A percentile compares a stretch with the other conserved stretches of the same genome.
phyloP scores from a whole-genome alignment of 305 asterid species.

The Solanum hybrid region DNA sequence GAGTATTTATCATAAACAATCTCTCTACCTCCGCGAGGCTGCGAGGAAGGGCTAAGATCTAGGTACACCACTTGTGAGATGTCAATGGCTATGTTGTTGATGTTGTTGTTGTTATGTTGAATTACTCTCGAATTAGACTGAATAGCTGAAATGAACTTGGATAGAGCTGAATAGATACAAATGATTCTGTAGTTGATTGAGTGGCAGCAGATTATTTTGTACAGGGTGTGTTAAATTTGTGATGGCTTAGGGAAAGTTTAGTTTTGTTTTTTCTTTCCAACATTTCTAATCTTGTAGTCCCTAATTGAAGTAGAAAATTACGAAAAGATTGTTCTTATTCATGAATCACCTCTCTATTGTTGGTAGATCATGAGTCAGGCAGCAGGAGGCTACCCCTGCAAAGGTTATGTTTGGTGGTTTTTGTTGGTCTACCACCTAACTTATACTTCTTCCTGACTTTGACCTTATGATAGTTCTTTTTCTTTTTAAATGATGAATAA shows the following conservation, averaged over 20 bases:
- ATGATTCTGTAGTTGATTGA: constrained; percentile 1
- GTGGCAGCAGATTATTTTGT: not conserved
- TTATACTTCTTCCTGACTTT: not conserved
- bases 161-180: not conserved
- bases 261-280: not conserved
- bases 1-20: not conserved
- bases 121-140: not conserved
- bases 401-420: not conserved
- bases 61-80: not conserved
- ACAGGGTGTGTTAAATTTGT: not conserved
- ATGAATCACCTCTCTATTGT: not conserved
- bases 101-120: not conserved
- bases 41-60: not conserved
- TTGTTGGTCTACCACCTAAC: not conserved
- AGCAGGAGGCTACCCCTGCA: not conserved
- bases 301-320: not conserved
- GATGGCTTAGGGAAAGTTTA: not conserved
- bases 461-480: not conserved
- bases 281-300: not conserved
- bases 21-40: not conserved
- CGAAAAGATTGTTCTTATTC: not conserved
- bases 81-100: not conserved
- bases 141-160: not conserved
- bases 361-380: not conserved
- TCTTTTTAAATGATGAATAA: not conserved